Conservation (phyloP, 768 basidiomycete genomes). For the Amanita thiersii region DNA sequence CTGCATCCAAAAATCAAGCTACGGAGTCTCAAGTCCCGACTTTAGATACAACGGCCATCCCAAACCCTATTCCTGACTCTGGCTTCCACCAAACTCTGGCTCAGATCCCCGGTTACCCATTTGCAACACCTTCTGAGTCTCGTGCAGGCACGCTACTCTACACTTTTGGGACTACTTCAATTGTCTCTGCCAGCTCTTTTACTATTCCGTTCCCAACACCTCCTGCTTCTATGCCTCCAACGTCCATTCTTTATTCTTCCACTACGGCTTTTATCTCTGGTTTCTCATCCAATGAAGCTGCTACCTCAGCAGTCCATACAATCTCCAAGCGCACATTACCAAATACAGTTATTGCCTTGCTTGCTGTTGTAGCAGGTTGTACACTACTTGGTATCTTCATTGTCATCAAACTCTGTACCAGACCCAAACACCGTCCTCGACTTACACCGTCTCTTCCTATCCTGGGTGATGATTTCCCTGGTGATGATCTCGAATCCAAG, state of each 20-base stretch:
- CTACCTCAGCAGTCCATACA: background rate
- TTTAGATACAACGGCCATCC: conserved; percentile 31
- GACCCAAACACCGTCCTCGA: conserved; percentile 42
- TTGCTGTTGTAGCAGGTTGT: conserved; percentile 44
- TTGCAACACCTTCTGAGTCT: conserved; percentile 19
- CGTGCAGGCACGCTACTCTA: too few species aligned
- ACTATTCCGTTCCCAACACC: conserved; percentile 14
- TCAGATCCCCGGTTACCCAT: conserved; percentile 15
- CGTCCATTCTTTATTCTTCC: conserved; percentile 14
- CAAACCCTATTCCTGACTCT: conserved; percentile 42
- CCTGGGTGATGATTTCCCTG: conserved; percentile 45
- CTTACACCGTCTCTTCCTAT: conserved; percentile 74
- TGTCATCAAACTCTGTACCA: conserved; percentile 36
- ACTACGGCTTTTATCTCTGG: conserved; percentile 9
- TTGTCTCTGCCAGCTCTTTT: too few species aligned
- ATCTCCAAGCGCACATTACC: conserved; percentile 21
- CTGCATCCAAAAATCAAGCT: background rate
- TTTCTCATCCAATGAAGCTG: background rate
- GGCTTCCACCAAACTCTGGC: conserved; percentile 22
- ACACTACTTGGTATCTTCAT: conserved; percentile 41
- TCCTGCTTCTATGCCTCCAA: conserved; percentile 17
- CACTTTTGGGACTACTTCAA: too few species aligned
- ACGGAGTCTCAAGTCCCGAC: conserved; percentile 16
- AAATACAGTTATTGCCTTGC: conserved; percentile 39
- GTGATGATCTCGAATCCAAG: conserved; percentile 38